phyloP scores from a whole-genome alignment of 345 rosid genomes.

The Euphorbia tirucalli region DNA sequence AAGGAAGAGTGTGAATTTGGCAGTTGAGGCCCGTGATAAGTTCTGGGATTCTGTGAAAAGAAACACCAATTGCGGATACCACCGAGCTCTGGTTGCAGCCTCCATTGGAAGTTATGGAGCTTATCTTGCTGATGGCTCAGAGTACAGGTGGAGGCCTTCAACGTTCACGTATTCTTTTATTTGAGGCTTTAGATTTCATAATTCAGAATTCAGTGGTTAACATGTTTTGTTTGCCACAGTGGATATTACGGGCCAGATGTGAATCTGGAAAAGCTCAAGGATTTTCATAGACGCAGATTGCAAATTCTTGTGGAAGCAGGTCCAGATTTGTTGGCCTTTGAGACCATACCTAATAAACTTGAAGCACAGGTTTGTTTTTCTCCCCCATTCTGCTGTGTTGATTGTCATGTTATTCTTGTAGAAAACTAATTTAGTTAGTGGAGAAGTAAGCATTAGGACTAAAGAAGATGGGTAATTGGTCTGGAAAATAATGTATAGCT shows the following conservation, averaged over 20 bases:
- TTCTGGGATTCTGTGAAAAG: slow-evolving; percentile 61
- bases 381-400: background rate
- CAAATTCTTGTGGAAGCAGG: slow-evolving; percentile 80
- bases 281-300: slow-evolving; percentile 76
- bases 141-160: slow-evolving; percentile 55
- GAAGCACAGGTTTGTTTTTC: slow-evolving; percentile 72
- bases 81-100: slow-evolving; percentile 81
- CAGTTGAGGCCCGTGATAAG: slow-evolving; percentile 75
- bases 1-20: slow-evolving; percentile 66
- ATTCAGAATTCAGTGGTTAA: background rate
- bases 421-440: background rate
- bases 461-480: background rate
- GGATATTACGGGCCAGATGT: slow-evolving; percentile 65
- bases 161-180: background rate
- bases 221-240: slow-evolving; percentile 35
- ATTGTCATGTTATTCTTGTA: background rate
- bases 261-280: slow-evolving; percentile 65
- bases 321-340: slow-evolving; percentile 87
- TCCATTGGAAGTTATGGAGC: slow-evolving; percentile 96
- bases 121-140: slow-evolving; percentile 94
- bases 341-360: slow-evolving; percentile 86
- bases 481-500: background rate
- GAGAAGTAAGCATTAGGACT: background rate
- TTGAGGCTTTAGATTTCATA: background rate
- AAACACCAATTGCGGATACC: slow-evolving; percentile 45